Evolutionary conservation across 2,329 filamentous ascomycete species (phyloP).

Genomic region (Fusarium nygamai): DNA sequence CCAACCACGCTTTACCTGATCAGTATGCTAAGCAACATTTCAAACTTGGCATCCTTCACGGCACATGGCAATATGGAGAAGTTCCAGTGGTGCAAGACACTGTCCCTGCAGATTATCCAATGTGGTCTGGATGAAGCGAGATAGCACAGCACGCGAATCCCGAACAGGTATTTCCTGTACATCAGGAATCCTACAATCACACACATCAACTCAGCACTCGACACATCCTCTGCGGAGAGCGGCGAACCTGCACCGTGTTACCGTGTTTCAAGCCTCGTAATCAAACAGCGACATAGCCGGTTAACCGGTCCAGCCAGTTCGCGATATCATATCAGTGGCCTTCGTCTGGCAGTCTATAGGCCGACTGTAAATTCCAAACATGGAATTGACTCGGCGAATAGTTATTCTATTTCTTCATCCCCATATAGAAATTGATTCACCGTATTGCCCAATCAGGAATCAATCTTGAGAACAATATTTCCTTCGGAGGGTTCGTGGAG

Average conservation of each 20-base stretch:
- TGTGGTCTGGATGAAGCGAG: not conserved
- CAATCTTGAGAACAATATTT: not conserved
- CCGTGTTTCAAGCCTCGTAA: constrained; percentile 1
- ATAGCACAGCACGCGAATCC: constrained; percentile 16
- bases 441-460: not conserved
- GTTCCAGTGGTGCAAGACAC: constrained; percentile 13
- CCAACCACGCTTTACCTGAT: constrained; percentile 33
- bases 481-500: constrained; percentile 1
- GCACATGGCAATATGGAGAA: constrained; percentile 29
- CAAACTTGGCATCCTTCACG: constrained; percentile 31
- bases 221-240: not conserved
- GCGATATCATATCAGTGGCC: not conserved
- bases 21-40: constrained; percentile 32
- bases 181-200: constrained; percentile 3
- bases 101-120: constrained; percentile 28
- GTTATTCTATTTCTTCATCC: no score
- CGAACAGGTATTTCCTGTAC: constrained; percentile 28
- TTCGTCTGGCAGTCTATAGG: not conserved
- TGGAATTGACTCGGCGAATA: not conserved
- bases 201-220: not conserved
- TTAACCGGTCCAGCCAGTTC: not conserved
- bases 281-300: not conserved
- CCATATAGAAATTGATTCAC: not conserved
- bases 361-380: not conserved
- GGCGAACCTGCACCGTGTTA: constrained; percentile 1